Evolutionary conservation across 805 yeast genomes (phyloP), one percentile per base, ranked within the genome.

Genomic region (Yarrowia sp.): DNA sequence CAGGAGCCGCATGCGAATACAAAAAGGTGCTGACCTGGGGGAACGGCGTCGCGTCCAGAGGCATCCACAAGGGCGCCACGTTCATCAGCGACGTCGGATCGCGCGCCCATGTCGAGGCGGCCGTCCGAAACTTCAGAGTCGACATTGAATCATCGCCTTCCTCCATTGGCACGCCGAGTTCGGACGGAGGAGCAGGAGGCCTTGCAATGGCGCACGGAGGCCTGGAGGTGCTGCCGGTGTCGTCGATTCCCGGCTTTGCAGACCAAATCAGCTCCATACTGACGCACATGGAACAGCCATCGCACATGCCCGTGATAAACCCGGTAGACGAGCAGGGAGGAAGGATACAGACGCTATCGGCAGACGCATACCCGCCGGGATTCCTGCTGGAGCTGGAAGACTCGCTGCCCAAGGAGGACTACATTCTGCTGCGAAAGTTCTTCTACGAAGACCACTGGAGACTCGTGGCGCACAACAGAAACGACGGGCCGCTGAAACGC

Each of bases 11-110:
- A 0, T 87, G 94, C 72, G 91, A 86, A 68, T 88, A 87, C 66
- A 75, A 84, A 4, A 67, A 87, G 8, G 81, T 78, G 64, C 74
- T 87, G 31, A 80, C 84, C 0, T 88, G 93, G 93, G 91, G 90
- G 18, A 55, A 55, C 14, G 61, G 61, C 14, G 61, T 55, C 12
- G 61, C 61, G n/a, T 38, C 47, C 12, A 2, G 61, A 1, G 46
- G 61, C 18, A 38, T 55, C n/a, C 61, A 55, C 35, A 55, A 39
- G 16, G 46, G 47, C 12, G 47, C 61, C 29, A 39, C 61, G 16
- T 55, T 27, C 38, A 55, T 55, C 47, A 55, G 61, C 29, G 46
- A 55, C 21, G 47, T 39, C 9, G 46, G 61, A 2, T 38, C 61
- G 0, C 61, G 47, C 13, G 47, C 58, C 13, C 58, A 51, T 18